These are phyloP conservation scores for Alternaria infectoria DNA, from an alignment of 2,329 filamentous ascomycete species.

Conservation along the genomic window DNA sequence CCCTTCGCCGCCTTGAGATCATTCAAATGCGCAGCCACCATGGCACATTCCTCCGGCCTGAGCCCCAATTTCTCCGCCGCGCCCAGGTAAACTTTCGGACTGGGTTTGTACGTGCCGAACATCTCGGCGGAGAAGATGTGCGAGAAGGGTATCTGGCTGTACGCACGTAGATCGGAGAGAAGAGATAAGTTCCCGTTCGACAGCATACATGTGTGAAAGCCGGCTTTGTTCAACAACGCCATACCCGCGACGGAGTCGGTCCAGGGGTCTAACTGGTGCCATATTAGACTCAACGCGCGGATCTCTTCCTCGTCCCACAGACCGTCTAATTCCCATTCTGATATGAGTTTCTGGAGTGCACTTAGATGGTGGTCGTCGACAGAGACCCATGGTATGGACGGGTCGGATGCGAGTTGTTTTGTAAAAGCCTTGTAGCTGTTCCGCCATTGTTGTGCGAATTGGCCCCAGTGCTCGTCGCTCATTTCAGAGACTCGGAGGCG, in stretches of 20 bases:
- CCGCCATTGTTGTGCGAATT: slow-evolving; percentile 75
- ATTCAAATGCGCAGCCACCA: slow-evolving; percentile 77
- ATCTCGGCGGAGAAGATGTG: slow-evolving; percentile 70
- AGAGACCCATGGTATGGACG: slow-evolving; percentile 63
- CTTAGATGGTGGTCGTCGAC: slow-evolving; percentile 75
- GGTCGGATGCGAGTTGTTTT: slow-evolving; percentile 55
- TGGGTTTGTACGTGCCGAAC: slow-evolving; percentile 78
- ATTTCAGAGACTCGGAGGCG: slow-evolving; percentile 59
- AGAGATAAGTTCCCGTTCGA: slow-evolving; percentile 75
- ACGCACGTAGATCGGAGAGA: slow-evolving; percentile 67
- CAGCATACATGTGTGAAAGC: slow-evolving; percentile 68
- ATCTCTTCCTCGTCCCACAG: slow-evolving; percentile 61
- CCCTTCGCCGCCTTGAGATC: slow-evolving; percentile 71
- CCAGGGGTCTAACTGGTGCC: slow-evolving; percentile 78
- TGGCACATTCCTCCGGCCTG: slow-evolving; percentile 67
- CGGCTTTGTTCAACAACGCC: slow-evolving; percentile 55
- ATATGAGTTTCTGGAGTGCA: slow-evolving; percentile 66
- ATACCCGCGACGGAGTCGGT: slow-evolving; percentile 67
- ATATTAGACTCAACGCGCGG: slow-evolving; percentile 61
- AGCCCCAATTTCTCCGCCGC: slow-evolving; percentile 66
- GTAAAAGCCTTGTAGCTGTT: slow-evolving; percentile 69
- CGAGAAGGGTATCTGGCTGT: slow-evolving; percentile 67
- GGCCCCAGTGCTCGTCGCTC: slow-evolving; percentile 64
- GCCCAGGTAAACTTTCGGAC: slow-evolving; percentile 70
- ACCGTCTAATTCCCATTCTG: slow-evolving; percentile 60